Conservation (phyloP, 495 filamentous ascomycete species). For the Annulohypoxylon stygium region DNA sequence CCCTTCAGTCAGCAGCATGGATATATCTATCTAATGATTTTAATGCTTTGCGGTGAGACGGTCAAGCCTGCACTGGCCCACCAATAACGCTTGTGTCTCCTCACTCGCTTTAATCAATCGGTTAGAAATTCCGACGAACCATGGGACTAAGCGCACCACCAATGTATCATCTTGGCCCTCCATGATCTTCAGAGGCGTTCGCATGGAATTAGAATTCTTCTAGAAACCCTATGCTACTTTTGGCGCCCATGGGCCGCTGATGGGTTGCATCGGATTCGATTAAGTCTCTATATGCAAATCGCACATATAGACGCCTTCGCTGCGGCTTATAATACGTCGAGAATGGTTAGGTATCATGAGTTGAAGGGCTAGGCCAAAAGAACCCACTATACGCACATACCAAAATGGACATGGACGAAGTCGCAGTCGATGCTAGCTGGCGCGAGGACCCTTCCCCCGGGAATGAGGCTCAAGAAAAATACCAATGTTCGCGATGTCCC, state of each 20-base stretch:
- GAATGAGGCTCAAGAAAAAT: constrained; percentile 45
- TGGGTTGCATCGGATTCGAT: constrained; percentile 30
- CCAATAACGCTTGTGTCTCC: constrained; percentile 41
- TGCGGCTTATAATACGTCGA: constrained; percentile 38
- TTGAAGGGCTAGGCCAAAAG: constrained; percentile 29
- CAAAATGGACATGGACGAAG: constrained; percentile 39
- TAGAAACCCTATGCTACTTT: constrained; percentile 41
- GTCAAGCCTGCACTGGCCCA: constrained; percentile 36
- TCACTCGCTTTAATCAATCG: constrained; percentile 45
- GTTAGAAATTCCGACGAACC: constrained; percentile 48
- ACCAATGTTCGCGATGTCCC: constrained; percentile 64
- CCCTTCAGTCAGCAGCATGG: constrained; percentile 48
- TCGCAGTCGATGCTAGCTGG: constrained; percentile 29
- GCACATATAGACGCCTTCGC: constrained; percentile 37
- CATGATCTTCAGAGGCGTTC: constrained; percentile 27
- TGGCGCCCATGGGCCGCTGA: constrained; percentile 13
- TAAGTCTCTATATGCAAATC: constrained; percentile 30
- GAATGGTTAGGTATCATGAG: constrained; percentile 25
- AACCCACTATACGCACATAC: constrained; percentile 28
- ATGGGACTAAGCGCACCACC: constrained; percentile 43
- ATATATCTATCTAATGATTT: constrained; percentile 22
- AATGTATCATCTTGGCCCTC: constrained; percentile 33
- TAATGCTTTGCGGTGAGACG: constrained; percentile 34
- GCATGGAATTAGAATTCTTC: constrained; percentile 42
- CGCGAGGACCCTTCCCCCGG: constrained; percentile 37